Evolutionary conservation across 768 basidiomycete genomes (phyloP).

Genomic region (Basidioascus undulatus): DNA sequence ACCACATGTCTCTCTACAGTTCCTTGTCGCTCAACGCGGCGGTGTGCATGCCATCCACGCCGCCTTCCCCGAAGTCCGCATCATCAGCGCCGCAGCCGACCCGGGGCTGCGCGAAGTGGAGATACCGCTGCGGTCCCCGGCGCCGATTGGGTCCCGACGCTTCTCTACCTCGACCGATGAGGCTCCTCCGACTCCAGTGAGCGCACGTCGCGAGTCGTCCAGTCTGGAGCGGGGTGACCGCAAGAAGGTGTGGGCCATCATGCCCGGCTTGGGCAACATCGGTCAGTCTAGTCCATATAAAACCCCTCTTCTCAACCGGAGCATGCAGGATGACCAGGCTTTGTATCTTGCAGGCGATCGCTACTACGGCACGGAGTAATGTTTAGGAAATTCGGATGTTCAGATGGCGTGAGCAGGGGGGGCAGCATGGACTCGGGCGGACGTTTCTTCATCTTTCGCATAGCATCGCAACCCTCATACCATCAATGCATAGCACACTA

Average conservation of each 20-base stretch:
- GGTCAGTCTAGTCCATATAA: conserved; percentile 26
- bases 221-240: neutral
- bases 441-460: no score
- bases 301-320: neutral
- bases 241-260: conserved; percentile 49
- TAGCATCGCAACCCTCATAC: no score
- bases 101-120: no score
- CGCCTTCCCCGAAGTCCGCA: conserved; percentile 59
- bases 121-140: no score
- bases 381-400: no score
- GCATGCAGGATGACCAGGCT: neutral
- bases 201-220: no score
- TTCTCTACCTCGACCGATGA: no score
- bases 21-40: conserved; percentile 62
- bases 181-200: no score
- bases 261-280: conserved; percentile 68
- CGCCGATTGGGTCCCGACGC: no score
- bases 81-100: conserved; percentile 68
- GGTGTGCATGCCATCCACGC: conserved; percentile 49
- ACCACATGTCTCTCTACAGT: conserved; percentile 19
- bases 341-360: conserved; percentile 18
- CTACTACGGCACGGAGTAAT: conserved; percentile 20
- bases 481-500: no score
- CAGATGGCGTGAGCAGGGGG: no score
- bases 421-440: no score